Evolutionary conservation across 495 filamentous ascomycete species (phyloP).

Genomic region (Aspergillus cristatus): DNA sequence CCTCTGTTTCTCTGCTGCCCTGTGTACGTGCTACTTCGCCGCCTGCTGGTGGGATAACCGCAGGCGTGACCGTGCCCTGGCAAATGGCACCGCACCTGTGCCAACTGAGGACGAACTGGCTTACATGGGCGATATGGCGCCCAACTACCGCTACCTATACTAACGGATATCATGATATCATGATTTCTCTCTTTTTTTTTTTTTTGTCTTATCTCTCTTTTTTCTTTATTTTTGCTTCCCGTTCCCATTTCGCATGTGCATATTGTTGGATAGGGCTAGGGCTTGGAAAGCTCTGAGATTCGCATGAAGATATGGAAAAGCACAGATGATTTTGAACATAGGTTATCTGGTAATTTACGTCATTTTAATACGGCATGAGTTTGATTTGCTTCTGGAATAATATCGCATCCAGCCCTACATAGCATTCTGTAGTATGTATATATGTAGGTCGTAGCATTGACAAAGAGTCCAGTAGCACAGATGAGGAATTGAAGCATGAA

Average conservation of each 20-base stretch:
- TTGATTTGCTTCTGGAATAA: no score
- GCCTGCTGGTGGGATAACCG: conserved; percentile 57
- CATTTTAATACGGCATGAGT: no score
- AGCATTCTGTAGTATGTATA: no score
- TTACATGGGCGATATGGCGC: conserved; percentile 29
- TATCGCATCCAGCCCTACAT: no score
- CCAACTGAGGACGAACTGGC: conserved; percentile 20
- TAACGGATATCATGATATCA: conserved; percentile 7
- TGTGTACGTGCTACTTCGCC: conserved; percentile 51
- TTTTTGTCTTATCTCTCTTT: no score
- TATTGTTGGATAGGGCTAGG: neutral
- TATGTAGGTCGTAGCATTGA: no score
- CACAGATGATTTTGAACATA: no score
- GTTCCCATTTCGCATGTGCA: no score
- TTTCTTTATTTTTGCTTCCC: neutral
- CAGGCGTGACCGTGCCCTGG: conserved; percentile 37
- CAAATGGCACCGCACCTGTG: conserved; percentile 11
- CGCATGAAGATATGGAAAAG: no score
- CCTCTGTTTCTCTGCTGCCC: conserved; percentile 51
- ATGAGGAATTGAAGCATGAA: no score
- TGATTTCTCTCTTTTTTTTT: neutral
- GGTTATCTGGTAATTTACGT: no score
- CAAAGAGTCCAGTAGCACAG: no score
- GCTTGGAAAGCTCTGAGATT: neutral
- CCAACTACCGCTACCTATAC: conserved; percentile 33